These are phyloP conservation scores for Verruconis gallopava DNA, from an alignment of 2,329 filamentous ascomycete genomes.

Conservation along the genomic window DNA sequence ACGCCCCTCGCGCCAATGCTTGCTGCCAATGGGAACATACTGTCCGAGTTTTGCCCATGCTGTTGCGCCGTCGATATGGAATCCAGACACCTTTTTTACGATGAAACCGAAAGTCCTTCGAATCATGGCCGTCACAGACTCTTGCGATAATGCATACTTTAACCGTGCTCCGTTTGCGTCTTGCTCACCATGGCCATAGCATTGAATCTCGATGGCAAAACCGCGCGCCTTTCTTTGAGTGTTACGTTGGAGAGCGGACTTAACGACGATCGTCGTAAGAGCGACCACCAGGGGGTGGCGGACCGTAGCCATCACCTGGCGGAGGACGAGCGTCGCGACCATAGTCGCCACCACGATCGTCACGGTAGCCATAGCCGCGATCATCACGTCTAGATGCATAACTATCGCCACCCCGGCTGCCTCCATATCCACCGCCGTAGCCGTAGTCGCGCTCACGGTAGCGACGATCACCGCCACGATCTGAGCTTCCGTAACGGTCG, in stretches of 20 bases:
- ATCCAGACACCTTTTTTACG: constrained; percentile 5
- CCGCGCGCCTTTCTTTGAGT: no score
- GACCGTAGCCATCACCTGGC: constrained; percentile 13
- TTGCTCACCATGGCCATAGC: constrained; percentile 15
- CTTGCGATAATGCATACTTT: not conserved
- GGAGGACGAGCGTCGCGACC: constrained; percentile 25
- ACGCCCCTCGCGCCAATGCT: constrained; percentile 1
- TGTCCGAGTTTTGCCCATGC: constrained; percentile 8
- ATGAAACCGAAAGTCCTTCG: not conserved
- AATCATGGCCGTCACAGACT: not conserved
- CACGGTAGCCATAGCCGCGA: constrained; percentile 19
- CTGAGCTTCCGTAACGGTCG: constrained; percentile 20
- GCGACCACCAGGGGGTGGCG: constrained; percentile 15
- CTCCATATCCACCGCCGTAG: constrained; percentile 20
- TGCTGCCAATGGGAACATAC: constrained; percentile 8
- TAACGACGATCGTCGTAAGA: constrained; percentile 17
- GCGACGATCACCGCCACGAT: constrained; percentile 21
- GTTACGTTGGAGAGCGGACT: constrained; percentile 19
- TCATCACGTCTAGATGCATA: constrained; percentile 17
- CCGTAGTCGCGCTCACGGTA: constrained; percentile 37
- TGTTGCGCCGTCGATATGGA: constrained; percentile 5
- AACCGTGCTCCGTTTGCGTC: constrained; percentile 14
- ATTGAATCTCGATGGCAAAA: constrained; percentile 17
- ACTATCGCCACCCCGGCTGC: constrained; percentile 9
- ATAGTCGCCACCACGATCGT: constrained; percentile 7